Evolutionary conservation across 495 filamentous ascomycete species (phyloP).

Genomic region (Hapsidospora chrysogenum): DNA sequence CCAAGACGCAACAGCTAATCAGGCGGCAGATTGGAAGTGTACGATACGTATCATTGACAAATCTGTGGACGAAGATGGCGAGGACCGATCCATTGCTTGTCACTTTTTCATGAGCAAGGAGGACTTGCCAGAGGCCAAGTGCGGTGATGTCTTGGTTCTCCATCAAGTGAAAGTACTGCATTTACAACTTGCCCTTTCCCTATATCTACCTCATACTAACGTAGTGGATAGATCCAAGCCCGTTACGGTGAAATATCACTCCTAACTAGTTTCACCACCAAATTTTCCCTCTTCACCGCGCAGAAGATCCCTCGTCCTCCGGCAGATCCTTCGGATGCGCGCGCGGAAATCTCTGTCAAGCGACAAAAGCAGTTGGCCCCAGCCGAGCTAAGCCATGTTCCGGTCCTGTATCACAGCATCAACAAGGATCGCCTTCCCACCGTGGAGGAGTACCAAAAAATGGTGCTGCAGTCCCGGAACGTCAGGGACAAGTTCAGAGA

Average conservation of each 20-base stretch:
- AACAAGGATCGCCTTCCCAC: constrained; percentile 25
- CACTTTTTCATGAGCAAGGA: constrained; percentile 23
- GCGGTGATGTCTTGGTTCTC: constrained; percentile 24
- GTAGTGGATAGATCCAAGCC: constrained; percentile 12
- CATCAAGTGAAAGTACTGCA: constrained; percentile 21
- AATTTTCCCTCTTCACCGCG: constrained; percentile 20
- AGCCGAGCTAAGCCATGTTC: constrained; percentile 11
- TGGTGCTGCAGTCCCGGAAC: constrained; percentile 18
- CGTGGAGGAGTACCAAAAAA: constrained; percentile 26
- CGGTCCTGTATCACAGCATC: constrained; percentile 20
- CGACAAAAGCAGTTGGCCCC: not conserved
- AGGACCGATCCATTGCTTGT: constrained; percentile 11
- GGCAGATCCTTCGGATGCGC: constrained; percentile 10
- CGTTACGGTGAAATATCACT: constrained; percentile 16
- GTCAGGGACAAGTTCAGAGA: constrained; percentile 40
- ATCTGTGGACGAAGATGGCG: constrained; percentile 17
- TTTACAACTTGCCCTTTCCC: not conserved
- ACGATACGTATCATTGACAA: constrained; percentile 20
- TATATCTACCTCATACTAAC: not conserved
- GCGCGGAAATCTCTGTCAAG: too few species aligned
- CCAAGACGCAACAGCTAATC: constrained; percentile 1
- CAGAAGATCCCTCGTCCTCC: constrained; percentile 21
- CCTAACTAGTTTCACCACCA: constrained; percentile 16
- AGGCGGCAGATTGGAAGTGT: constrained; percentile 27
- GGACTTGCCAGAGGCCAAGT: constrained; percentile 20